These are phyloP conservation scores for Bimuria novae-zelandiae DNA, from an alignment of 2,329 filamentous ascomycete species.

Conservation along the genomic window DNA sequence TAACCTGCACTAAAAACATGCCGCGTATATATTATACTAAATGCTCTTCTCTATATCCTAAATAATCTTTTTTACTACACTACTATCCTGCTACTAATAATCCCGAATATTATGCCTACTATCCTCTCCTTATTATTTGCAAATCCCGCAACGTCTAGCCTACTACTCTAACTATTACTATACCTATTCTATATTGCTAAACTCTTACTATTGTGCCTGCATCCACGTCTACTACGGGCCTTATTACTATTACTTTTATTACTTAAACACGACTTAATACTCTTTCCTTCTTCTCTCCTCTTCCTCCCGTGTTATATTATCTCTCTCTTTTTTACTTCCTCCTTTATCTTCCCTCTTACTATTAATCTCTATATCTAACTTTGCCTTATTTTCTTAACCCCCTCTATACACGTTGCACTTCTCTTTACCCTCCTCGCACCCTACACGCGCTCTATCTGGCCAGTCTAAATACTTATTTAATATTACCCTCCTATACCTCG, in stretches of 20 bases:
- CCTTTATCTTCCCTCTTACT: not conserved
- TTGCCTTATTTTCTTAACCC: not conserved
- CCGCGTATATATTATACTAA: slow-evolving; percentile 15
- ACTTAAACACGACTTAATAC: not conserved
- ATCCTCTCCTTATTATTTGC: slow-evolving; percentile 9
- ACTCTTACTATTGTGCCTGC: no score
- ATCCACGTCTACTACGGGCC: no score
- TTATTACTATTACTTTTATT: no score
- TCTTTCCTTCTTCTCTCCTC: slow-evolving; percentile 2
- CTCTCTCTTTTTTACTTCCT: not conserved
- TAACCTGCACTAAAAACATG: slow-evolving; percentile 10
- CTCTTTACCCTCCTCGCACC: slow-evolving; percentile 7
- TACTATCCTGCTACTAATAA: slow-evolving; percentile 12
- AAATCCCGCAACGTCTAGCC: slow-evolving; percentile 14
- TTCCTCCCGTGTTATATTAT: no score
- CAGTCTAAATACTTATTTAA: slow-evolving; percentile 16
- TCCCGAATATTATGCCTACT: slow-evolving; percentile 10
- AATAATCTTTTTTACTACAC: no score
- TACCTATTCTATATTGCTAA: no score
- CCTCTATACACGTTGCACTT: slow-evolving; percentile 7
- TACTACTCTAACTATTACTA: slow-evolving; percentile 18
- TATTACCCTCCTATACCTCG: slow-evolving; percentile 7
- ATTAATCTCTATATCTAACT: not conserved
- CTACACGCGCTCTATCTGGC: slow-evolving; percentile 6
- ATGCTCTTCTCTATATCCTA: slow-evolving; percentile 7